Conservation (phyloP, 768 basidiomycete genomes). For the Phanerodontia chrysosporium region DNA sequence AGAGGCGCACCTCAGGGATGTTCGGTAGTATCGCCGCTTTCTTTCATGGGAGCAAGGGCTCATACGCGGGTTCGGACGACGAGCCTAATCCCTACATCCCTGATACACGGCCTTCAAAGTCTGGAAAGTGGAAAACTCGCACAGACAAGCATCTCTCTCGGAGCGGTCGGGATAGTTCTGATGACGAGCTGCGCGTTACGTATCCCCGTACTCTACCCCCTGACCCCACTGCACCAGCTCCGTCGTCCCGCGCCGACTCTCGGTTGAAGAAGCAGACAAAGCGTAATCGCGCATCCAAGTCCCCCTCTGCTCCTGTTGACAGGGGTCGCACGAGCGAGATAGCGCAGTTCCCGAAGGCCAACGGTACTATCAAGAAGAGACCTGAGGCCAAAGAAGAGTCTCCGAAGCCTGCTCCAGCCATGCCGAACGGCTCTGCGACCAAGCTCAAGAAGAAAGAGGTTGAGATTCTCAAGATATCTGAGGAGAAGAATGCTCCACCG, state of each 20-base stretch:
- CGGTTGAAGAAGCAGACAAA: constrained; percentile 18
- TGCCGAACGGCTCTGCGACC: background rate
- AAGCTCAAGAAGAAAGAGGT: constrained; percentile 6
- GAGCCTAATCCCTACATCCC: background rate
- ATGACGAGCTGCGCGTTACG: constrained; percentile 18
- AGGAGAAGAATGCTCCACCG: background rate
- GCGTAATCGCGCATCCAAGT: background rate
- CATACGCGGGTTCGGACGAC: background rate
- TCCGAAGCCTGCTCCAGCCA: constrained; percentile 1
- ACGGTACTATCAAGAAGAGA: background rate
- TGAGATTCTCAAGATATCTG: background rate
- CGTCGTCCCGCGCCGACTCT: background rate
- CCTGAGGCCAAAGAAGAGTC: constrained; percentile 1
- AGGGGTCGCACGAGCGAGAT: constrained; percentile 25
- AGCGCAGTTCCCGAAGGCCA: constrained; percentile 6
- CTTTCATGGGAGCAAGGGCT: constrained; percentile 27
- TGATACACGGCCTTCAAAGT: background rate
- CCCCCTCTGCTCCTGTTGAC: constrained; percentile 5
- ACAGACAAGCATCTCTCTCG: constrained; percentile 31
- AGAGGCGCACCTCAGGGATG: constrained; percentile 24
- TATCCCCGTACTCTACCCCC: background rate
- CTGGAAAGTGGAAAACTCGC: constrained; percentile 31
- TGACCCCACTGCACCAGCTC: background rate
- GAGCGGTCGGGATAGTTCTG: constrained; percentile 23
- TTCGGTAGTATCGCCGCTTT: constrained; percentile 45